Conservation (phyloP, 1,284 basidiomycete species). For the Tausonia pullulans region DNA sequence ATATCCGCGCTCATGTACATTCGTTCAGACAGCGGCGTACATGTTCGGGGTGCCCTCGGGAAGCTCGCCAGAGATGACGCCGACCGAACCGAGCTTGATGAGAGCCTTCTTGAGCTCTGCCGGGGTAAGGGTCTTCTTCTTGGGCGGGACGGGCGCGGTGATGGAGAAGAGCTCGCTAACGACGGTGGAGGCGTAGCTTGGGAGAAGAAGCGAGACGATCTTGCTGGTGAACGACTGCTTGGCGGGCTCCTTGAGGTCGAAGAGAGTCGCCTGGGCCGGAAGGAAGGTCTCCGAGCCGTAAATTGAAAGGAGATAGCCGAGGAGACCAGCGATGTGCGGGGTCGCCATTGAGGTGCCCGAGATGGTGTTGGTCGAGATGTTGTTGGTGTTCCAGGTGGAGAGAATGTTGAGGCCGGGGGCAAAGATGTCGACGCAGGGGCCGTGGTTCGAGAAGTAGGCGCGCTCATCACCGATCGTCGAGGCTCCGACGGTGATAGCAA, state of each 20-base stretch:
- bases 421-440: slow-evolving; percentile 69
- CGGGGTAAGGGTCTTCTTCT: slow-evolving; percentile 43
- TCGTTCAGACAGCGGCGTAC: slow-evolving; percentile 37
- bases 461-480: slow-evolving; percentile 68
- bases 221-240: slow-evolving; percentile 27
- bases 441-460: slow-evolving; percentile 79
- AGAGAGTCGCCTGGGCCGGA: slow-evolving; percentile 34
- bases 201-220: slow-evolving; percentile 24
- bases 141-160: slow-evolving; percentile 24
- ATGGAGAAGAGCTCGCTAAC: slow-evolving; percentile 24
- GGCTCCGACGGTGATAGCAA: slow-evolving; percentile 77
- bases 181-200: slow-evolving; percentile 22
- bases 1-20: background rate
- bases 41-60: slow-evolving; percentile 54
- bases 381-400: slow-evolving; percentile 64
- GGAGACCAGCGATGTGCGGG: slow-evolving; percentile 54
- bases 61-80: slow-evolving; percentile 40
- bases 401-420: slow-evolving; percentile 55
- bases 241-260: slow-evolving; percentile 23
- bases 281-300: slow-evolving; percentile 41
- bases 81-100: slow-evolving; percentile 48
- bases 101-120: slow-evolving; percentile 63
- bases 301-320: slow-evolving; percentile 74
- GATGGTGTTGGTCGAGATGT: slow-evolving; percentile 42
- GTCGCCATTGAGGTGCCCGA: slow-evolving; percentile 48